Base-by-base conservation (phyloP, 2,329 filamentous ascomycete genomes). In the Pseudocercospora vitis region DNA sequence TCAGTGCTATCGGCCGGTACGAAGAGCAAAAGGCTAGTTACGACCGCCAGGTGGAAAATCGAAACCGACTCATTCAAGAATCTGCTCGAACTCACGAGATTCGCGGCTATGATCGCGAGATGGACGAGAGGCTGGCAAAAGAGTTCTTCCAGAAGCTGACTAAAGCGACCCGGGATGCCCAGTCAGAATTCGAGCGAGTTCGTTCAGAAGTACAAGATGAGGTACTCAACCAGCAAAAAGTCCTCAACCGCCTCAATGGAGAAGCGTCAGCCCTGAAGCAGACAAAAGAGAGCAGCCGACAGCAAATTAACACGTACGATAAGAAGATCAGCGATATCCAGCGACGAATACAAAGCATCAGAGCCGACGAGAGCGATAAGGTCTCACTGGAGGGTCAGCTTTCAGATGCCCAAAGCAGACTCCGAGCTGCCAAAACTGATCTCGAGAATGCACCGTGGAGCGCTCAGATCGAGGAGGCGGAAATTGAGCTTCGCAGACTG, bases 21-120 rank as follows among this genome's bases (percentile, higher is more conserved):
- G 83, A 94, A 70, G 92, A 91, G 2, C 87, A 96, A 67, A 91
- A 92, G 73, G 86, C 89, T 57, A 89, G 87, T 64, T 89, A 94
- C 67, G 89, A 96, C 67, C 83, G 87, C 3, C 88, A 96, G 60
- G 69, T 96, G 3, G 77, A 83, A 62, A 77, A 81, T 39, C 87
- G 92, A 32, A 80, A 86, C 64, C 78, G 81, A 7, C 81, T 95
- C 70, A 84, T 96, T 51, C 89, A 85, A 59, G 85, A 91, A 53
- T 84, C 89, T 31, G 90, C 92, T 12, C 79, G 83, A 40, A 79
- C 78, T 21, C 88, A 96, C 70, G 85, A 83, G 54, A 88, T 99
- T 58, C 86, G 89, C 28, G 91, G 91, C 0, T 96, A 88, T 65
- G 90, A 96, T 58, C 82, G 86, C 16, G 84, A 91, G 9, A 74